Evolutionary conservation across 2,329 filamentous ascomycete genomes (phyloP).

Genomic region (Clarireedia monteithiana): DNA sequence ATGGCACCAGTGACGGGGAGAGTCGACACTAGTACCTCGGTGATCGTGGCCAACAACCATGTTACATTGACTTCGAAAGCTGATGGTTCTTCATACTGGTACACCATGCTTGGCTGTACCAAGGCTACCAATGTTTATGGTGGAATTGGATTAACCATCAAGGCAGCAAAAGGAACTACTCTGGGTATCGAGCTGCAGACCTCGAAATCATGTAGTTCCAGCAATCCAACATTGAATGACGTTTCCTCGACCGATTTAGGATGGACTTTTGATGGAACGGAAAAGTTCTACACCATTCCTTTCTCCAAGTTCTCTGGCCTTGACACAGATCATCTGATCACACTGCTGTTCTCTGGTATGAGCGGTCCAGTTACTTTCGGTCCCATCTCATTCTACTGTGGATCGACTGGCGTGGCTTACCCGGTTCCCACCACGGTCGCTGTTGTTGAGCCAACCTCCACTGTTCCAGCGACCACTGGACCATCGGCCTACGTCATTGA

Average conservation of each 20-base stretch:
- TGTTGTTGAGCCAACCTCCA: conserved; percentile 37
- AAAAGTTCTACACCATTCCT: conserved; percentile 51
- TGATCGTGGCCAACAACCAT: conserved; percentile 44
- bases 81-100: conserved; percentile 46
- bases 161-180: conserved; percentile 42
- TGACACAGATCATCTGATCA: conserved; percentile 43
- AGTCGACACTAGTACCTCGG: conserved; percentile 32
- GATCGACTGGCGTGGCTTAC: conserved; percentile 41
- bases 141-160: conserved; percentile 48
- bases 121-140: conserved; percentile 43
- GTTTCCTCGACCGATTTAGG: conserved; percentile 40
- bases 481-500: conserved; percentile 50
- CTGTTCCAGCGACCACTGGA: conserved; percentile 41
- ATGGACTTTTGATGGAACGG: conserved; percentile 53
- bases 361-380: conserved; percentile 42
- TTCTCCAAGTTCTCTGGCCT: conserved; percentile 44
- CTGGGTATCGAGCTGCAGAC: conserved; percentile 45
- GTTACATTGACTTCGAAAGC: conserved; percentile 43
- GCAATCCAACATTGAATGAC: conserved; percentile 26
- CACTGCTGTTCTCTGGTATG: conserved; percentile 42
- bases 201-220: conserved; percentile 32
- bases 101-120: conserved; percentile 47
- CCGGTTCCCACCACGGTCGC: conserved; percentile 35
- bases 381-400: conserved; percentile 52
- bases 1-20: conserved; percentile 32